Evolutionary conservation across 805 yeast species (phyloP).

Genomic region (Saturnispora sanitii): DNA sequence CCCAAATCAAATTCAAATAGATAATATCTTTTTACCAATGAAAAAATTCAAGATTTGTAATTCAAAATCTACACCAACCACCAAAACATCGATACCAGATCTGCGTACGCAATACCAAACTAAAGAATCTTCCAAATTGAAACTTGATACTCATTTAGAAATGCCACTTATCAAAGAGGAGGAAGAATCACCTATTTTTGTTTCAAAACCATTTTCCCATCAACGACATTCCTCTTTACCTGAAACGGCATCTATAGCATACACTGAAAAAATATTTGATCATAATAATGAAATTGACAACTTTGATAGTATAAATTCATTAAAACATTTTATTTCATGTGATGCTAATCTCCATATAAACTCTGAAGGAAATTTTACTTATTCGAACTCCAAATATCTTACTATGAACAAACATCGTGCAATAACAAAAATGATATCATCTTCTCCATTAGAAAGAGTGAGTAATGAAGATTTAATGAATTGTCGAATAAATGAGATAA

Average conservation of each 20-base stretch:
- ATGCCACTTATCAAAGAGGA: constrained; percentile 12
- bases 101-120: neutral
- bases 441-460: constrained; percentile 18
- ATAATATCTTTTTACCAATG: constrained; percentile 2
- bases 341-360: constrained; percentile 22
- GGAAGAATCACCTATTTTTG: neutral
- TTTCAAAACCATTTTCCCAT: constrained; percentile 5
- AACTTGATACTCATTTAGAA: too few species aligned
- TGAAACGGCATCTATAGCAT: constrained; percentile 16
- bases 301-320: constrained; percentile 11
- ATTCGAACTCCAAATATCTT: neutral
- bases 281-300: too few species aligned
- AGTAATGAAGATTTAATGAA: constrained; percentile 7
- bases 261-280: constrained; percentile 15
- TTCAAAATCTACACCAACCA: constrained; percentile 6
- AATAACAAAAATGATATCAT: constrained; percentile 8
- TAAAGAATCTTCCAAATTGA: neutral
- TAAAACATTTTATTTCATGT: constrained; percentile 26
- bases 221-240: constrained; percentile 20
- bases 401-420: constrained; percentile 3
- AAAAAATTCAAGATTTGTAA: constrained; percentile 8
- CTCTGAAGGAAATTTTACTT: neutral
- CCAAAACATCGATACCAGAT: constrained; percentile 9
- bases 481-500: neutral
- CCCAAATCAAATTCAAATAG: neutral